Evolutionary conservation across 176 grass and related monocot species (phyloP), one percentile per base, ranked within the genome.

Genomic region (Aegilops bicornis): DNA sequence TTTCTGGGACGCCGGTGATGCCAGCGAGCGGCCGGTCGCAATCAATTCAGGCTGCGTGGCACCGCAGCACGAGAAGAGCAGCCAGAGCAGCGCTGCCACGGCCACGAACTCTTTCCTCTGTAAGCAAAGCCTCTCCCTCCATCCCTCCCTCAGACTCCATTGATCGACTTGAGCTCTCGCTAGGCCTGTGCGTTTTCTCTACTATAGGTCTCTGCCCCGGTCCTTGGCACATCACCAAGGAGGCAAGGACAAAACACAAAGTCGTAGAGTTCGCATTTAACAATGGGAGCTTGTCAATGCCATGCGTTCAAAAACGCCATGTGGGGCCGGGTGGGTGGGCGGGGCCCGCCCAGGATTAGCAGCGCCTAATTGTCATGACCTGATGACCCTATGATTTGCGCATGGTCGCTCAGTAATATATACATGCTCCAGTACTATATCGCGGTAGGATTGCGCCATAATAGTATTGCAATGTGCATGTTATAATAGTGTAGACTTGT

Each of bases 1-100:
- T 69, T 94, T 99, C 78, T 97, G 92, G 97, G 87, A 91, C 81
- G 78, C 88, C 50, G 50, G 50, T 19, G 50, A 54, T 17, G 50
- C 16, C 2, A 54, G 6, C 5, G 48, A 86, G 36, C 65, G 50
- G 85, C 68, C 74, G 69, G 77, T 24, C 78, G 82, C 82, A 64
- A 82, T 88, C 86, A 91, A 78, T 82, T 85, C 90, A 30, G 70
- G 48, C 86, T 88, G 81, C 86, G 19, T 69, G 33, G 10, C 43
- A 31, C 70, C 27, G 50, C 69, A 84, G 82, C 69, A 80, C 61
- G 77, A 91, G 85, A 84, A 48, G 72, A 71, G 12, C 19, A 30
- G 47, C 64, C 65, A 68, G 30, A 61, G 6, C 61, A 65, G 47
- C 37, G 65, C 83, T 22, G 56, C 84, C 40, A 77, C 79, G 0